These are phyloP conservation scores for Capsella bursapastoris DNA, from an alignment of 345 rosid genomes.

Conservation along the genomic window DNA sequence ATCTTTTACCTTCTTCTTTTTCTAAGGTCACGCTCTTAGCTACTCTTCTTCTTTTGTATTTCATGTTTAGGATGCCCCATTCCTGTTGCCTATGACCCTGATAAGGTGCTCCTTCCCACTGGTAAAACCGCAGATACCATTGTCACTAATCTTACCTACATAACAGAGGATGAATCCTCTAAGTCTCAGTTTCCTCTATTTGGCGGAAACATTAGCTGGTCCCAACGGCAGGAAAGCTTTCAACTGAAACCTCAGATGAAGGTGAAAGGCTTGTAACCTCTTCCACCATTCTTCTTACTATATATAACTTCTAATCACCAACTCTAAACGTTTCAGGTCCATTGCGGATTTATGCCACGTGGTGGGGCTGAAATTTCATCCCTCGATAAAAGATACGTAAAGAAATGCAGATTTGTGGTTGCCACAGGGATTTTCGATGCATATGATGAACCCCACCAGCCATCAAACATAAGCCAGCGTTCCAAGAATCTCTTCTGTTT, in stretches of 20 bases:
- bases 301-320: constrained; percentile 11
- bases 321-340: constrained; percentile 56
- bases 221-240: constrained; percentile 78
- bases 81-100: constrained; percentile 68
- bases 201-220: constrained; percentile 92
- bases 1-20: constrained; percentile 8
- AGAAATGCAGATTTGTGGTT: constrained; percentile 85
- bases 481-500: constrained; percentile 89
- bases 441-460: constrained; percentile 90
- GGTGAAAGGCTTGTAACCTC: constrained; percentile 48
- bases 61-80: constrained; percentile 70
- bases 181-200: constrained; percentile 65
- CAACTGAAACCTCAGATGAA: constrained; percentile 72
- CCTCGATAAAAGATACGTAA: constrained; percentile 62
- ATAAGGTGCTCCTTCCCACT: constrained; percentile 67
- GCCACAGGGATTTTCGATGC: constrained; percentile 97
- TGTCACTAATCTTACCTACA: constrained; percentile 62
- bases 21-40: background rate
- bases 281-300: background rate
- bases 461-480: constrained; percentile 74
- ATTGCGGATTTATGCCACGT: constrained; percentile 82
- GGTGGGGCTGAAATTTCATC: constrained; percentile 91
- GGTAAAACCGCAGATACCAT: constrained; percentile 60
- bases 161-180: constrained; percentile 62
- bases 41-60: constrained; percentile 21